Conservation (phyloP, 805 yeast species). For the Phaffomyces thermotolerans region DNA sequence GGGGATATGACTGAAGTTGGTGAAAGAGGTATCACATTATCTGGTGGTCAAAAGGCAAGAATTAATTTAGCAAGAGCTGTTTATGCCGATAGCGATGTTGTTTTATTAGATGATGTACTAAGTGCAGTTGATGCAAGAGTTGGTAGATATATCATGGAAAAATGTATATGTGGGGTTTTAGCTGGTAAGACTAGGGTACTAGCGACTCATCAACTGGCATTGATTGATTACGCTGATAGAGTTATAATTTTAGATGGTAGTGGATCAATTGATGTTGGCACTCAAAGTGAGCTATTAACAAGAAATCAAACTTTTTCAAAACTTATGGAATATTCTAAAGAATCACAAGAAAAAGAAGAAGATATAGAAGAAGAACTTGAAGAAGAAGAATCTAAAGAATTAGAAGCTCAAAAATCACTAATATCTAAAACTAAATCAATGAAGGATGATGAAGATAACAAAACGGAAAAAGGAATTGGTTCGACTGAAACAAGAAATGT, state of each 20-base stretch:
- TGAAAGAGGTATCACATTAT: constrained; percentile 75
- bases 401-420: constrained; percentile 15
- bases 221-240: constrained; percentile 63
- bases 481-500: constrained; percentile 16
- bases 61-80: constrained; percentile 74
- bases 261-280: constrained; percentile 59
- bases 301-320: constrained; percentile 41
- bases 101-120: constrained; percentile 69
- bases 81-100: constrained; percentile 59
- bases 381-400: constrained; percentile 24
- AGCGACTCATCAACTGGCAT: constrained; percentile 79
- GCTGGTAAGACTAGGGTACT: constrained; percentile 56
- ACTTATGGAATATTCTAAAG: constrained; percentile 41
- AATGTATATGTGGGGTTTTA: constrained; percentile 57
- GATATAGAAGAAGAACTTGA: constrained; percentile 18
- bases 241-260: constrained; percentile 57
- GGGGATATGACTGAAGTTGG: constrained; percentile 80
- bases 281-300: constrained; percentile 43
- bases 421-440: constrained; percentile 18
- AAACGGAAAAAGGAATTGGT: neutral
- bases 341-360: constrained; percentile 23
- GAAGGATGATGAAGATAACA: constrained; percentile 6
- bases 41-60: constrained; percentile 90
- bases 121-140: constrained; percentile 86
- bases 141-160: constrained; percentile 68